Evolutionary conservation across 1,284 basidiomycete genomes (phyloP), one percentile per base, ranked within the genome.

Genomic region (Pseudozyma hubeiensis): DNA sequence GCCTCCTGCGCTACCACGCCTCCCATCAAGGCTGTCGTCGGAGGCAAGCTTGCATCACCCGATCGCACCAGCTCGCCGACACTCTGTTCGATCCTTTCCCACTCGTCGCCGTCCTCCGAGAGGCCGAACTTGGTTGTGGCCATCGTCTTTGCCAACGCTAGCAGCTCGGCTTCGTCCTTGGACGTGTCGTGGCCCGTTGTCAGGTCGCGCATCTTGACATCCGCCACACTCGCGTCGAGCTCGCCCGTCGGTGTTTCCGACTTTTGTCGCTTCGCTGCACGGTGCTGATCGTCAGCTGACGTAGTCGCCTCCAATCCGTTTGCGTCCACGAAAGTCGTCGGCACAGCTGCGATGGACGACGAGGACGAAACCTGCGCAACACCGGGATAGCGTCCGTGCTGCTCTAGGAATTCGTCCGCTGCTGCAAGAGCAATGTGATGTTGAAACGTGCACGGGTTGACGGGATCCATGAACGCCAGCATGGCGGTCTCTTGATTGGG

Each of bases 1-100:
- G 91, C 90, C 85, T 99, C 97, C 80, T 99, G 97, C n/a, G 94
- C 94, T 30, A 95, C 92, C 17, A 99, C 85, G 0, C 96, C 97
- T 14, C 97, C 97, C 3, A 98, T 86, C 81, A 99, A 90, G 0
- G 94, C 94, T 0, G 97, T 93, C 0, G 91, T 95, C 71, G 94
- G 95, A 0, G 96, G 94, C 1, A 98, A 86, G 76, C 96, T 93
- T 1, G 92, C 64, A 40, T 78, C 69, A 3, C 93, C 93, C 1
- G 93, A 89, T 16, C 95, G 90, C 1, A 78, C 70, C 93, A 95
- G 85, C 84, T 98, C 96, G 50, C 90, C 90, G 10, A 91, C 86
- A 24, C 90, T 89, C 39, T 90, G 86, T 14, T 87, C 86, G 45
- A 93, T 86, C 53, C 88, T 89, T 33, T 90, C 89, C 0, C 89